Percentiles rank a stretch among this genome's conserved stretches.
These are phyloP conservation scores for Quercus tomentella DNA, from an alignment of 331 rosid species.

Conservation along the genomic window DNA sequence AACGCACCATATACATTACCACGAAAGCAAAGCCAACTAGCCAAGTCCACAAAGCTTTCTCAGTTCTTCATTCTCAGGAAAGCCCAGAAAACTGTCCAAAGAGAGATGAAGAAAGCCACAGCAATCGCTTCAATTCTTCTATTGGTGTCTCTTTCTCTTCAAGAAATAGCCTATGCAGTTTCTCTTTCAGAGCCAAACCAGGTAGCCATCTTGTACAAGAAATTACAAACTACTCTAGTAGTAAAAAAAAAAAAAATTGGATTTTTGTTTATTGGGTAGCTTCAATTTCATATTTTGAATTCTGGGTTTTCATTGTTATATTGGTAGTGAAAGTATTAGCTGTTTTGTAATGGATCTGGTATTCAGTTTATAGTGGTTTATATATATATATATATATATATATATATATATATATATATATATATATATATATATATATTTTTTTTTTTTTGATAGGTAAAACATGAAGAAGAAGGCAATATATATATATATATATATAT, in stretches of 20 bases:
- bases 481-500: too few relatives aligned
- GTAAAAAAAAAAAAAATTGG: neutral
- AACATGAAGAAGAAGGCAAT: too few relatives aligned
- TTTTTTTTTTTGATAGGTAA: too few relatives aligned
- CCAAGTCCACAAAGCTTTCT: neutral
- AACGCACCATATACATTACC: neutral
- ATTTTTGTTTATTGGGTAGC: neutral
- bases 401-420: neutral
- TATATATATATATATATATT: neutral
- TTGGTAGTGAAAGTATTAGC: neutral
- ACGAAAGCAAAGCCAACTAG: neutral
- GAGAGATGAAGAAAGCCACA: conserved; percentile 37
- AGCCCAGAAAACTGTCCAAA: neutral
- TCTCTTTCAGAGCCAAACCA: conserved; percentile 34
- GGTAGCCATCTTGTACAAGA: conserved; percentile 23
- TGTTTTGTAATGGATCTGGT: neutral
- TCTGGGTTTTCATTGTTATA: neutral
- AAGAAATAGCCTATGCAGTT: conserved; percentile 18
- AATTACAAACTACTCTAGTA: neutral
- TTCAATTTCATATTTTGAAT: conserved; percentile 12
- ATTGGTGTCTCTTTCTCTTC: conserved; percentile 22
- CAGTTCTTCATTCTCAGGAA: neutral
- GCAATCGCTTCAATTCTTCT: conserved; percentile 19
- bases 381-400: neutral
- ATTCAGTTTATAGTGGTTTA: neutral